A percentile compares a stretch with the other conserved stretches of the same genome.
These are phyloP conservation scores for Alternaria alternata DNA, from an alignment of 2,329 filamentous ascomycete genomes.

Conservation along the genomic window DNA sequence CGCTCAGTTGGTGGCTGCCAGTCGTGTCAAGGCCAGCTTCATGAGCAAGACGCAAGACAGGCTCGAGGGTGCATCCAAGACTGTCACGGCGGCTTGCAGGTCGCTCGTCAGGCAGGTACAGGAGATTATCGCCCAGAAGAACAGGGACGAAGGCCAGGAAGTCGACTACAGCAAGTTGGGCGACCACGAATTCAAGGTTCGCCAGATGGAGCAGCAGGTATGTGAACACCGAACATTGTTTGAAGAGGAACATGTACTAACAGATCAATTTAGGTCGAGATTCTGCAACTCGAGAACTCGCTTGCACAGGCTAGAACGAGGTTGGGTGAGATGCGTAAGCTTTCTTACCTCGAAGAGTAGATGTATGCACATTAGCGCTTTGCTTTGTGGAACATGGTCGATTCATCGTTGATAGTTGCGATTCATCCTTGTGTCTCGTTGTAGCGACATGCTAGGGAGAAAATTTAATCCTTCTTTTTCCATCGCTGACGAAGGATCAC, in stretches of 20 bases:
- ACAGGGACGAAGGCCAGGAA: conserved; percentile 76
- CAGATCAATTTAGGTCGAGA: conserved; percentile 76
- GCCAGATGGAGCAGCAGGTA: conserved; percentile 99
- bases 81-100: conserved; percentile 88
- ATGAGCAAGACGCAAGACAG: conserved; percentile 97
- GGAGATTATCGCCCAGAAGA: conserved; percentile 87
- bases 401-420: not conserved
- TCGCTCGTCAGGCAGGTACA: conserved; percentile 92
- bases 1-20: conserved; percentile 94
- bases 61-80: conserved; percentile 89
- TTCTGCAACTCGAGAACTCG: conserved; percentile 90
- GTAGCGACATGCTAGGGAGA: not conserved
- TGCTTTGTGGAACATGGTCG: conserved; percentile 1
- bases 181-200: conserved; percentile 96
- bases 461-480: not conserved
- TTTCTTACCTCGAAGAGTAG: conserved; percentile 72
- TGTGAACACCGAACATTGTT: conserved; percentile 44
- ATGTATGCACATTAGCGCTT: not conserved
- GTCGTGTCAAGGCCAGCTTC: conserved; percentile 95
- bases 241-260: conserved; percentile 22
- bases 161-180: conserved; percentile 90
- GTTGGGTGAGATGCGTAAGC: conserved; percentile 97
- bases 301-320: conserved; percentile 80
- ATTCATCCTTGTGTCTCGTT: not conserved
- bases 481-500: not conserved